A percentile compares a stretch with the other conserved stretches of the same genome.
phyloP scores from a whole-genome alignment of 257 asterid genomes.

The Cordia subcordata region DNA sequence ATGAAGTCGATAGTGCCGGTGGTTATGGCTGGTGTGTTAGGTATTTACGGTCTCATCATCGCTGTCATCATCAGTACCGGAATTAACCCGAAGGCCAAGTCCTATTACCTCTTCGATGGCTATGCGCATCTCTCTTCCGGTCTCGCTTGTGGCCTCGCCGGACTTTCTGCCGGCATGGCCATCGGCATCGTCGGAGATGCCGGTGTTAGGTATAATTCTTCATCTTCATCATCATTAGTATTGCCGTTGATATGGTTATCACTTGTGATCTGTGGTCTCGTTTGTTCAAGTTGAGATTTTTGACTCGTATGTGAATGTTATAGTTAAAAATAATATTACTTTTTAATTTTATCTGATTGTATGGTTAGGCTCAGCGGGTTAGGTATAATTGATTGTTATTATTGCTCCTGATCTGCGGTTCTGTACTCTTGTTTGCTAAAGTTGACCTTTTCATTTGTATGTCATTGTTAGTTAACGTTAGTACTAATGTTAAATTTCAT shows the following conservation, averaged over 20 bases:
- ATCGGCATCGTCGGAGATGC: slow-evolving; percentile 89
- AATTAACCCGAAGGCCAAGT: slow-evolving; percentile 74
- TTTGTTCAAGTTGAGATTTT: not conserved
- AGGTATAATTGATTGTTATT: too few species aligned
- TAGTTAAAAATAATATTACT: too few species aligned
- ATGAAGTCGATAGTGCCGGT: slow-evolving; percentile 86
- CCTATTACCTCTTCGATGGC: slow-evolving; percentile 78
- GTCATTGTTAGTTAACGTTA: too few species aligned
- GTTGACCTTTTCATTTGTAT: too few species aligned
- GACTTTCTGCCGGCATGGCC: slow-evolving; percentile 87
- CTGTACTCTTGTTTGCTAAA: too few species aligned
- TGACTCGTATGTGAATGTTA: too few species aligned
- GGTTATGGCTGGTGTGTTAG: slow-evolving; percentile 91
- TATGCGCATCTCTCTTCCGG: slow-evolving; percentile 86
- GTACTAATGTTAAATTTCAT: too few species aligned
- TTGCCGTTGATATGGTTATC: not conserved
- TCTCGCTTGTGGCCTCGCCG: slow-evolving; percentile 77
- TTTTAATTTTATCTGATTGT: too few species aligned
- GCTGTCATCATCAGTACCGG: slow-evolving; percentile 87
- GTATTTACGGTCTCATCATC: slow-evolving; percentile 73
- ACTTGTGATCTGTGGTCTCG: not conserved
- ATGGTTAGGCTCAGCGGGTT: too few species aligned
- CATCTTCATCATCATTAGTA: too few species aligned
- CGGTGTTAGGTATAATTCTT: slow-evolving; percentile 60
- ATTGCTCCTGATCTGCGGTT: too few species aligned